Base-by-base conservation (phyloP, 106 monocot genomes). In the Dendrobium huoshanense region DNA sequence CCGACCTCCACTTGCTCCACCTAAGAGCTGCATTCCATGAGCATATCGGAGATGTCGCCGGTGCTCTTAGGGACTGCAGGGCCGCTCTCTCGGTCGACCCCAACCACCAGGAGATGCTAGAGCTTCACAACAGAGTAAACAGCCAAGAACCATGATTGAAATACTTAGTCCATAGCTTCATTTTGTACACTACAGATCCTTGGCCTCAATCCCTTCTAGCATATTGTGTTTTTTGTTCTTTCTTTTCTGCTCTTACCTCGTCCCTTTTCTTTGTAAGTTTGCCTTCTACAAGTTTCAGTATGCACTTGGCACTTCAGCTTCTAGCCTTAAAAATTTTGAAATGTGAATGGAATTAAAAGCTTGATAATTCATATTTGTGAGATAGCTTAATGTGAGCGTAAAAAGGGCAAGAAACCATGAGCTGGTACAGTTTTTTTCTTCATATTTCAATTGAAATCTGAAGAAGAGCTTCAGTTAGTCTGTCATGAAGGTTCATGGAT, bases 61-160 rank as follows among this genome's bases (percentile, higher is more conserved):
- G 90, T 48, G 99, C 99, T 47, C 93, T 99, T 67, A 80, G 90
- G 4, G 99, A 99, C 78, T 99, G 99, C 82, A 78, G 99, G 24
- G 99, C 95, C 17, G 95, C 99, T 2, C 95, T 99, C 20, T 99
- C 95, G 16, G 73, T 99, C 9, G 99, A 99, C 43, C 99, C 99
- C 7, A 99, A 95, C 77, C 99, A 99, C 85, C 95, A 91, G 65
- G 99, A 99, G 84, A 95, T 99, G 91, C 87, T 99, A 2, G 99
- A 99, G 93, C 92, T 99, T 55, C 99, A 87, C 75, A 88, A 86
- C 67, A 87, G 99, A 2, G 99, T 99, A 41, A 88, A 99, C 87
- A 88, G 88, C 88, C 99, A 93, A 79, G 99, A 99, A 54, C 93
- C 91, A 10, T 96, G 81, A 90, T 29, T 8, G 16, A 9, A 74